Percentiles rank a stretch among this genome's conserved stretches.
These are phyloP conservation scores for Neofusicoccum cordaticola DNA, from an alignment of 2,329 filamentous ascomycete genomes.

Conservation along the genomic window DNA sequence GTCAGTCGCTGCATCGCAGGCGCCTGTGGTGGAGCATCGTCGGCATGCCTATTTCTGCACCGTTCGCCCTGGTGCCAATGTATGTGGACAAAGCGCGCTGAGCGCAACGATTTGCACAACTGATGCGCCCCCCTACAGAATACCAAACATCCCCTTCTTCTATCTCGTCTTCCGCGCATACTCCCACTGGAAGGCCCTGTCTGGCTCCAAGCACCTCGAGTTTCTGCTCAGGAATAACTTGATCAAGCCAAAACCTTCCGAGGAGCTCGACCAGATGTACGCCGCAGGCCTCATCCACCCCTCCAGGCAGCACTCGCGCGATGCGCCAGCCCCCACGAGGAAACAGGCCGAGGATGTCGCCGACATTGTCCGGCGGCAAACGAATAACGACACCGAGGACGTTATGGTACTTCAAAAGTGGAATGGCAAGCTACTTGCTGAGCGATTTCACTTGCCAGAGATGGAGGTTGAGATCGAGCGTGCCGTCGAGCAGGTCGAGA, in stretches of 20 bases:
- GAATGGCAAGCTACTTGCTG: slow-evolving; percentile 52
- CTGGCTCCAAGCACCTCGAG: slow-evolving; percentile 79
- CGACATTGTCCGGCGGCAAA: slow-evolving; percentile 37
- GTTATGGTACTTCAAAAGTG: slow-evolving; percentile 50
- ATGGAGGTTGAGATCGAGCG: slow-evolving; percentile 55
- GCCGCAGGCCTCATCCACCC: slow-evolving; percentile 48
- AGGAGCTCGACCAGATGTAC: slow-evolving; percentile 73
- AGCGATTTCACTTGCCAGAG: slow-evolving; percentile 47
- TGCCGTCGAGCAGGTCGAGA: slow-evolving; percentile 51
- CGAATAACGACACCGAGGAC: slow-evolving; percentile 42
- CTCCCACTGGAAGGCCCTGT: slow-evolving; percentile 58
- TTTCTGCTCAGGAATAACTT: slow-evolving; percentile 70
- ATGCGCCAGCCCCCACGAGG: slow-evolving; percentile 34
- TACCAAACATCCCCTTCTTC: slow-evolving; percentile 96
- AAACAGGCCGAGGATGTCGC: slow-evolving; percentile 40
- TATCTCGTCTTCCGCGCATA: slow-evolving; percentile 86
- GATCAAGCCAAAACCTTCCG: slow-evolving; percentile 66
- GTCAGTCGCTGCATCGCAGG: slow-evolving; percentile 72
- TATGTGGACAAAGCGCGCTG: slow-evolving; percentile 48
- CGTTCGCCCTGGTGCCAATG: slow-evolving; percentile 82
- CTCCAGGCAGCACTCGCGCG: slow-evolving; percentile 39
- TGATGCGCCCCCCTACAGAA: slow-evolving; percentile 46
- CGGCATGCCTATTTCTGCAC: slow-evolving; percentile 78
- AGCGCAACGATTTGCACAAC: slow-evolving; percentile 10
- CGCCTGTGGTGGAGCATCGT: slow-evolving; percentile 77